phyloP scores from a whole-genome alignment of 306 rosid genomes.

The Casuarina cunninghamiana region DNA sequence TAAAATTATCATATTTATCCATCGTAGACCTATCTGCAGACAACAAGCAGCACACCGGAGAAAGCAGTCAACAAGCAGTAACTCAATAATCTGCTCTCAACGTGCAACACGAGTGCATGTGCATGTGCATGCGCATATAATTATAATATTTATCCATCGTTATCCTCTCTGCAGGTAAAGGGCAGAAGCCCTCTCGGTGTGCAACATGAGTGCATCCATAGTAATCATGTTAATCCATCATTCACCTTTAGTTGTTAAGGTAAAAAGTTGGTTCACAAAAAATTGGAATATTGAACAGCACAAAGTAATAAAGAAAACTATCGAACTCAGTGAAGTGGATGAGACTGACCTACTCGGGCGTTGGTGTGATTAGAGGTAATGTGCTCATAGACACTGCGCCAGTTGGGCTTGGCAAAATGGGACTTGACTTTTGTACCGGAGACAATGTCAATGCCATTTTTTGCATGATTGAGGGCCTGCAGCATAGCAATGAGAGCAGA shows the following conservation, averaged over 20 bases:
- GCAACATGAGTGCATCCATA: not conserved
- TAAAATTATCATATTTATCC: not conserved
- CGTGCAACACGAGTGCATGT: not conserved
- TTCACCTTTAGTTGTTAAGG: no score
- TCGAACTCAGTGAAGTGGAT: constrained; percentile 13
- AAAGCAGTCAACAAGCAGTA: no score
- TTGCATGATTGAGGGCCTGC: constrained; percentile 60
- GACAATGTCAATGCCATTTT: constrained; percentile 63
- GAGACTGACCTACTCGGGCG: constrained; percentile 54
- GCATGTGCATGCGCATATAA: no score
- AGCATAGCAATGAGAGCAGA: constrained; percentile 73
- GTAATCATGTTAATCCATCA: not conserved
- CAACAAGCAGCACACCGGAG: not conserved
- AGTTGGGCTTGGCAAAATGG: constrained; percentile 70
- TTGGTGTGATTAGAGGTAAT: constrained; percentile 52
- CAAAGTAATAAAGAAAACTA: not conserved
- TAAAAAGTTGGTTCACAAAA: not conserved
- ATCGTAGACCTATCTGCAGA: no score
- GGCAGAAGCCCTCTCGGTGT: not conserved
- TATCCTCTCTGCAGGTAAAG: not conserved
- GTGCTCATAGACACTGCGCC: constrained; percentile 64
- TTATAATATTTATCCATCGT: not conserved
- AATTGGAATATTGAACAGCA: not conserved
- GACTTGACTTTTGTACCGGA: constrained; percentile 65
- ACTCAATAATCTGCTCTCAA: not conserved